Base-by-base conservation (phyloP, 257 asterid species). In the Solanum paucissectum region DNA sequence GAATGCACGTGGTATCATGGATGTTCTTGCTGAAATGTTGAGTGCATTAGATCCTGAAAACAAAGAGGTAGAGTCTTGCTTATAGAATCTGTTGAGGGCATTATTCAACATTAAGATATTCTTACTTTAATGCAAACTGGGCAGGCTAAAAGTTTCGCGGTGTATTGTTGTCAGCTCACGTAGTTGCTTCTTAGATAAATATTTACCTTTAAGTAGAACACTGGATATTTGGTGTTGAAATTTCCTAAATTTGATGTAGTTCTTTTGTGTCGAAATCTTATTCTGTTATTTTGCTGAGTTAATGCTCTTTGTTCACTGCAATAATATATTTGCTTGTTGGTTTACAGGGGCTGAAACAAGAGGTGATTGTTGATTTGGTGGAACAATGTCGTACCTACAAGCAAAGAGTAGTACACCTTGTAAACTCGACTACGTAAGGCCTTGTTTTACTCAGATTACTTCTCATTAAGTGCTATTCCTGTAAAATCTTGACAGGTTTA, bases 1-100 rank as follows among this genome's bases (percentile, higher is more conserved):
- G 89, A 97, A 95, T 93, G 99, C 98, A 49, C 99, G 96, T 33
- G 99, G 99, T 76, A 94, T 97, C 91, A 94, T 97, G 99, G 98
- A 97, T 91, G 99, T 97, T 88, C 99, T 97, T 89, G 88, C 98
- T 37, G 99, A 97, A 94, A 97, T 97, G 99, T 92, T 97, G 89
- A 96, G 82, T 94, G 99, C 99, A 76, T 87, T 97, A 58, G 99
- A 97, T 92, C 98, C 99, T 38, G 90, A 86, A 85, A 97, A 97
- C 91, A 95, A 96, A 92, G 98, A 95, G 98, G 99, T 97, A 94
- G 44, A 34, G 16, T 86, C 44, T 69, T 81, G 85, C 60, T 46
- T 29, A 46, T 81, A 46, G 25, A 38, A 81, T 81, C 42, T 46
- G 21, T 81, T 46, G 27, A 16, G 85, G 68, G 40, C 32, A 81